phyloP scores from a whole-genome alignment of 768 basidiomycete genomes.

The Boletus tylopilopsis region DNA sequence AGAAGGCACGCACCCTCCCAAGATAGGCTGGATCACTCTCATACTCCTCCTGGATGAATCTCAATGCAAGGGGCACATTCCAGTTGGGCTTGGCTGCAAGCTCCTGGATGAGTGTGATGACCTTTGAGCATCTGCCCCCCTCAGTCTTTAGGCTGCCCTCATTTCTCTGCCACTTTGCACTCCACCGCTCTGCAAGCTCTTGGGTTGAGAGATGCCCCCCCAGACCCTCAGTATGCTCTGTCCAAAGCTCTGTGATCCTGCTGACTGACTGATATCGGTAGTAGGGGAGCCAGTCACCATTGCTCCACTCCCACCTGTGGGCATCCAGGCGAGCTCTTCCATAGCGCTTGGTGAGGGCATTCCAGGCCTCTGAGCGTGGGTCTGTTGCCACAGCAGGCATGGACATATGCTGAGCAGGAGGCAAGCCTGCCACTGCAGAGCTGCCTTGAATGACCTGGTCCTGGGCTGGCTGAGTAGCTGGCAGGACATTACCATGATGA shows the following conservation, averaged over 20 bases:
- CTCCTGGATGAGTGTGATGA: not conserved
- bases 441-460: too few relatives aligned
- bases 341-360: not conserved
- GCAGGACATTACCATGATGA: too few relatives aligned
- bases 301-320: constrained; percentile 26
- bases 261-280: constrained; percentile 17
- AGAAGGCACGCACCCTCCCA: too few relatives aligned
- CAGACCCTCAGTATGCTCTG: constrained; percentile 26
- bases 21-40: too few relatives aligned
- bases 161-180: not conserved
- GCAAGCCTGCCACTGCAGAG: too few relatives aligned
- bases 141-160: constrained; percentile 1
- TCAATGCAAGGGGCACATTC: too few relatives aligned
- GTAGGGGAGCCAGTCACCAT: constrained; percentile 23
- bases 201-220: constrained; percentile 21
- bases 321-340: constrained; percentile 6
- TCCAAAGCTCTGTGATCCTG: constrained; percentile 26
- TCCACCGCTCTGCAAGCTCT: constrained; percentile 2
- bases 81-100: too few relatives aligned
- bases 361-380: not conserved
- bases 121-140: not conserved
- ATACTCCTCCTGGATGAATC: too few relatives aligned
- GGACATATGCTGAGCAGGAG: too few relatives aligned
- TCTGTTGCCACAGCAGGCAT: not conserved
- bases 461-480: too few relatives aligned